These are phyloP conservation scores for Pestalotiopsis sp. DNA, from an alignment of 2,329 filamentous ascomycete genomes.

Conservation along the genomic window DNA sequence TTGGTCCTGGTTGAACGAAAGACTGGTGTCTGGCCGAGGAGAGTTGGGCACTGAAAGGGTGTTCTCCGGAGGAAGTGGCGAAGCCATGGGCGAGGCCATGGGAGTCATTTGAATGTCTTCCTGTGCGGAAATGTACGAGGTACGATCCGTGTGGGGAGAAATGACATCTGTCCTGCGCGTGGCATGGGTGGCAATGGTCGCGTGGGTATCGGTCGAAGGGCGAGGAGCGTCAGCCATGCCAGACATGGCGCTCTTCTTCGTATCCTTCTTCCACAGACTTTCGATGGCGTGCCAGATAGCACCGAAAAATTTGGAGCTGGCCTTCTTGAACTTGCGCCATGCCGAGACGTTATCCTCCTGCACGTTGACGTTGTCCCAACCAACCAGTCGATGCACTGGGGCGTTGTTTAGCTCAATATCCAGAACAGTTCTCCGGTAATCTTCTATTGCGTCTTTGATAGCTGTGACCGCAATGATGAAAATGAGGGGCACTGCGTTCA, in stretches of 20 bases:
- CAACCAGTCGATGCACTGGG: slow-evolving; percentile 83
- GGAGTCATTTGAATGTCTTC: slow-evolving; percentile 95
- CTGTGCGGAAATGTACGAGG: slow-evolving; percentile 56
- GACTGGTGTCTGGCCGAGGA: slow-evolving; percentile 30
- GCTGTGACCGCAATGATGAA: slow-evolving; percentile 88
- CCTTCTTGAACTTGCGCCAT: slow-evolving; percentile 93
- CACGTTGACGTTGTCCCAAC: slow-evolving; percentile 93
- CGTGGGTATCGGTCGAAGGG: slow-evolving; percentile 63
- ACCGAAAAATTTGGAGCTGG: slow-evolving; percentile 65
- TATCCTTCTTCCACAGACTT: slow-evolving; percentile 50
- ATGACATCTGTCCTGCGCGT: slow-evolving; percentile 57
- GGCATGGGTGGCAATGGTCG: slow-evolving; percentile 33
- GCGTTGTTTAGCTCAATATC: slow-evolving; percentile 97
- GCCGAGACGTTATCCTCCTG: slow-evolving; percentile 80
- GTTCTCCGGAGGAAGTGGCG: slow-evolving; percentile 46
- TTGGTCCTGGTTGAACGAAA: slow-evolving; percentile 40
- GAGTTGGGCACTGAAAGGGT: slow-evolving; percentile 27
- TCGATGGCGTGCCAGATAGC: slow-evolving; percentile 53
- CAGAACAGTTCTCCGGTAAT: slow-evolving; percentile 87
- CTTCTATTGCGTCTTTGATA: slow-evolving; percentile 93
- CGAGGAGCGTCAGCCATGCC: slow-evolving; percentile 55
- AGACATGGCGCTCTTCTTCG: slow-evolving; percentile 54
- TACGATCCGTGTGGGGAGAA: slow-evolving; percentile 49
- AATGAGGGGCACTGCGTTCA: slow-evolving; percentile 90
- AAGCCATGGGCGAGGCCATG: slow-evolving; percentile 70